Conservation (phyloP, 2,329 filamentous ascomycete genomes). For the Aspergillus brunneoviolaceus region DNA sequence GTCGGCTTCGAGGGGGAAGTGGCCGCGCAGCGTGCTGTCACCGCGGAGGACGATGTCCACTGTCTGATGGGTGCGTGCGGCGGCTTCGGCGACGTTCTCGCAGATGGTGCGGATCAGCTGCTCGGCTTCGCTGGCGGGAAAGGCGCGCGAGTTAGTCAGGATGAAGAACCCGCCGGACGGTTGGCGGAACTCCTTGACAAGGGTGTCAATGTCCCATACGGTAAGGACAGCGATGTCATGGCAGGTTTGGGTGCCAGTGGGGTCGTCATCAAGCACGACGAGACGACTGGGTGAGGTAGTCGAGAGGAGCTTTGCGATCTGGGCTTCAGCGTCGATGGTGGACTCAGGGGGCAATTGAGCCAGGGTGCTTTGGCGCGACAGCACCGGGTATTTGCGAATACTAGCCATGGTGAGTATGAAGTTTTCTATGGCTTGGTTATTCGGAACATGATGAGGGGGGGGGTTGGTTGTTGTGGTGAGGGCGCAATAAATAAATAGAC, state of each 20-base stretch:
- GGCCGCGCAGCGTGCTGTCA: slow-evolving; percentile 58
- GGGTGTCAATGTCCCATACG: slow-evolving; percentile 51
- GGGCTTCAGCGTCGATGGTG: slow-evolving; percentile 29
- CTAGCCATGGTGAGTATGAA: slow-evolving; percentile 18
- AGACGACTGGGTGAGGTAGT: slow-evolving; percentile 30
- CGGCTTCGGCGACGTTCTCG: slow-evolving; percentile 49
- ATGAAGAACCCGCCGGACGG: slow-evolving; percentile 57
- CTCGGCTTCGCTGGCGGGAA: slow-evolving; percentile 51
- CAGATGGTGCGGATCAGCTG: slow-evolving; percentile 54
- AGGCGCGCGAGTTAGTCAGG: slow-evolving; percentile 59
- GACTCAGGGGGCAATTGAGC: slow-evolving; percentile 31
- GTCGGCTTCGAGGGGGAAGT: slow-evolving; percentile 58
- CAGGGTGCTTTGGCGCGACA: slow-evolving; percentile 28
- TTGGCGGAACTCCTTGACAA: slow-evolving; percentile 47
- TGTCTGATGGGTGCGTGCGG: slow-evolving; percentile 35
- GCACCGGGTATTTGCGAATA: slow-evolving; percentile 22
- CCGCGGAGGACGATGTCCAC: slow-evolving; percentile 59
- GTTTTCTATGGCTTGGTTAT: background rate
- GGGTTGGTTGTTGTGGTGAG: background rate
- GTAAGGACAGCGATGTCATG: slow-evolving; percentile 57
- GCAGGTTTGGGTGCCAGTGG: slow-evolving; percentile 63
- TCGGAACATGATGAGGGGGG: background rate
- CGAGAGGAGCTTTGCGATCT: slow-evolving; percentile 30
- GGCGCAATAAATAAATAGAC: background rate
- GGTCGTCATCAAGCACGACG: slow-evolving; percentile 53